These are phyloP conservation scores for Zymoseptoria tritici DNA, from an alignment of 2,329 filamentous ascomycete genomes.

Conservation along the genomic window DNA sequence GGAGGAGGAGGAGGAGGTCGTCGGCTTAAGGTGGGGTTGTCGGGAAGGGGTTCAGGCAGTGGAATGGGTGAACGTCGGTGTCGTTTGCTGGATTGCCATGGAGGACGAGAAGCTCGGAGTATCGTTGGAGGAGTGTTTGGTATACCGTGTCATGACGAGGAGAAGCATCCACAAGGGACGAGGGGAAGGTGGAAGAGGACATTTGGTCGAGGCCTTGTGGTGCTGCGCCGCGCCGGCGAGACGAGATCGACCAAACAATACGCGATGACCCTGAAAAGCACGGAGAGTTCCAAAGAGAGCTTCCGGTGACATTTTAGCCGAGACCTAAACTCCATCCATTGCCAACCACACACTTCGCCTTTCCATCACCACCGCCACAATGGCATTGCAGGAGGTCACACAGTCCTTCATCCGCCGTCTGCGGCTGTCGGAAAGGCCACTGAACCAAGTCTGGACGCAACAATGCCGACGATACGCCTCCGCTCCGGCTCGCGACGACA, in stretches of 20 bases:
- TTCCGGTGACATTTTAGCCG: neutral
- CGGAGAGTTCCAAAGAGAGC: neutral
- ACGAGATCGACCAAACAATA: neutral
- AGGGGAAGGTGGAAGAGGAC: neutral
- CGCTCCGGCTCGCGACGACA: slow-evolving; percentile 23
- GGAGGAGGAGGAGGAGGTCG: neutral
- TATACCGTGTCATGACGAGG: neutral
- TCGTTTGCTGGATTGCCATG: neutral
- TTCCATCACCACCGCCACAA: slow-evolving; percentile 10
- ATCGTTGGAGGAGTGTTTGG: neutral
- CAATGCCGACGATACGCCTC: slow-evolving; percentile 28
- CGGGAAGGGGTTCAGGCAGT: neutral
- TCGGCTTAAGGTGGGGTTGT: neutral
- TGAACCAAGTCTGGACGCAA: slow-evolving; percentile 14
- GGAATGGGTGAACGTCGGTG: neutral
- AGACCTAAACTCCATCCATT: neutral
- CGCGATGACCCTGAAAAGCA: neutral
- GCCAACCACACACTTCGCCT: neutral
- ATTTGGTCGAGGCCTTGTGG: neutral
- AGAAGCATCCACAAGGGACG: neutral
- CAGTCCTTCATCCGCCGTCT: slow-evolving; percentile 24
- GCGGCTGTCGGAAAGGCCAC: slow-evolving; percentile 12
- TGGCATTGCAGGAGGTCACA: slow-evolving; percentile 29
- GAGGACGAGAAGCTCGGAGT: neutral
- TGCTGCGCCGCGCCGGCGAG: neutral